Base-by-base conservation (phyloP, 768 basidiomycete species). In the Tylopilus sp. region DNA sequence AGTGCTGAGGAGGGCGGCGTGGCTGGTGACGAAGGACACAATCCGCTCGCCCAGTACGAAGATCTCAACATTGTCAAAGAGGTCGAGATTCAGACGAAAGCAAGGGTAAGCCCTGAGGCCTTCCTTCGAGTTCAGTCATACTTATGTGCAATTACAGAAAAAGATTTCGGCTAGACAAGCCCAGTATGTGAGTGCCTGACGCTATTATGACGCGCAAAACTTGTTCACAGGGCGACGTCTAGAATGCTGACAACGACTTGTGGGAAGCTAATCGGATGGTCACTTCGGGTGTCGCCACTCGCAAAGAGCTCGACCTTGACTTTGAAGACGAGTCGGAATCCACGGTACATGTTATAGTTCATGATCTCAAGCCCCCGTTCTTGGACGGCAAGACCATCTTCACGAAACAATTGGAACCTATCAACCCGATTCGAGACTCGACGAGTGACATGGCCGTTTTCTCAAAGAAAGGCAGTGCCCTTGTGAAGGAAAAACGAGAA, bases 241-340 rank as follows among this genome's bases (percentile, higher is more conserved):
- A 95, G 91, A 98, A 98, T 63, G 92, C 92, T 22, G 97, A 99
- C 70, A 98, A 97, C 63, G 97, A 99, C 63, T 75, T 96, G 12
- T 99, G 97, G 97, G 97, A 99, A 75, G 90, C 90, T 9, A 98
- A 98, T 66, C 90, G 96, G 64, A 95, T 99, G 89, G 77, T 92
- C 11, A 92, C 92, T 0, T 98, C 97, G 3, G 97, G 97, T 63
- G 88, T 98, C 19, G 90, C 92, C 1, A 91, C 90, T 10, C 86
- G 90, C 30, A 89, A 84, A 59, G 77, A 83, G 4, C 80, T 99
- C 44, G 94, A 99, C 66, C 78, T 95, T 22, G 95, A 98, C 63
- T 94, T 98, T 61, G 92, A 96, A 63, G 96, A 98, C 65, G 97
- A 98, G 63, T 86, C 89, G 1, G 93, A 96, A 65, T 94, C 94